Conservation (phyloP, 441 rosid species). For the Brassica balearica region DNA sequence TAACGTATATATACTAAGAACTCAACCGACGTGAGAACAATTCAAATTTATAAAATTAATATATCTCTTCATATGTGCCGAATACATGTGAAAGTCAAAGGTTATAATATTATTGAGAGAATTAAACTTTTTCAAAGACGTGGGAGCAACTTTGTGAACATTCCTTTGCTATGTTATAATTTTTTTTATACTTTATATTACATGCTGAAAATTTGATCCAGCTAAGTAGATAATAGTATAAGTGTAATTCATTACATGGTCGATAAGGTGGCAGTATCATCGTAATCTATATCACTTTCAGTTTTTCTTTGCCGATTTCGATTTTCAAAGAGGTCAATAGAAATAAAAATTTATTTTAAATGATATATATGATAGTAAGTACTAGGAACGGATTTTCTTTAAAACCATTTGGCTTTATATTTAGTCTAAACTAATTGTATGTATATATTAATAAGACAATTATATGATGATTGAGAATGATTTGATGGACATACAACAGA, state of each 20-base stretch:
- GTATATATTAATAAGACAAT: not conserved
- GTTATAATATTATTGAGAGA: constrained; percentile 5
- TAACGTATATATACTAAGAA: constrained; percentile 35
- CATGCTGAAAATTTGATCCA: constrained; percentile 28
- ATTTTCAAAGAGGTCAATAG: constrained; percentile 17
- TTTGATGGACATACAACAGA: not conserved
- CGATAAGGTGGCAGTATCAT: constrained; percentile 27
- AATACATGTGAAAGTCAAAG: constrained; percentile 35
- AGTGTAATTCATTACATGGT: constrained; percentile 8
- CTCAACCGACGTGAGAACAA: constrained; percentile 16
- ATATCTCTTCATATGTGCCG: constrained; percentile 1
- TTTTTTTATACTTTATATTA: not conserved
- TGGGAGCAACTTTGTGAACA: constrained; percentile 43
- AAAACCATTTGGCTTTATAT: constrained; percentile 19
- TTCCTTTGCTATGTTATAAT: constrained; percentile 30
- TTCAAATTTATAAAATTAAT: not conserved
- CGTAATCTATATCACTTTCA: constrained; percentile 7
- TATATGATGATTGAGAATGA: constrained; percentile 29
- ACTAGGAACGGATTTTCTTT: not conserved
- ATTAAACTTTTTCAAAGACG: constrained; percentile 27
- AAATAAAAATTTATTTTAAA: not conserved
- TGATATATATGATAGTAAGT: not conserved
- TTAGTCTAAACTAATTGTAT: not conserved
- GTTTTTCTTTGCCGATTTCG: not conserved
- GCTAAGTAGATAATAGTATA: constrained; percentile 36